A percentile compares a stretch with the other conserved stretches of the same genome.
Evolutionary conservation across 257 asterid species (phyloP).

Genomic region (Nicotiana sylvestris): DNA sequence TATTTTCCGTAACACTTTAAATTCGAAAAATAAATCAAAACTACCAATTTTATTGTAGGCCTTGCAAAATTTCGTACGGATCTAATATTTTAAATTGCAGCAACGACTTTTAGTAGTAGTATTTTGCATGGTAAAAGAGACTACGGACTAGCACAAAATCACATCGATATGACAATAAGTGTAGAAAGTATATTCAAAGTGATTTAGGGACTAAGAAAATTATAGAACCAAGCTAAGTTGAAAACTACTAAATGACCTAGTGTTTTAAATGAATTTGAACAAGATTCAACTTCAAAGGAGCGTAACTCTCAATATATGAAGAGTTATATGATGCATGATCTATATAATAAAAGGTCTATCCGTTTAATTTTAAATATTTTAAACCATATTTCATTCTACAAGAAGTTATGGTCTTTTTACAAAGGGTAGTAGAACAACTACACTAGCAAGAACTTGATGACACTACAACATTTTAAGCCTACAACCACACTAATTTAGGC

Average conservation of each 20-base stretch:
- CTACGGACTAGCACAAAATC: neutral
- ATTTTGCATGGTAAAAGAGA: neutral
- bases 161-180: neutral
- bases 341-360: no score
- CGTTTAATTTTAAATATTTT: no score
- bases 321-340: neutral
- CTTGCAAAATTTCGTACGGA: neutral
- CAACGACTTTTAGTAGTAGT: neutral
- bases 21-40: no score
- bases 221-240: neutral
- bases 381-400: neutral
- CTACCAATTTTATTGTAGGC: no score
- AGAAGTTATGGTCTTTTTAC: neutral
- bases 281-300: neutral
- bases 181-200: neutral
- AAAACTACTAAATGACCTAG: neutral
- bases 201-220: neutral
- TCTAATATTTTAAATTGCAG: neutral
- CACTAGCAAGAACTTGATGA: no score
- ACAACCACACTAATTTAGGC: no score
- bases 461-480: no score
- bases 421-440: neutral
- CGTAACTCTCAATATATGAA: neutral
- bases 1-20: no score
- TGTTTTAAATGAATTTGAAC: neutral